phyloP scores from a whole-genome alignment of 2,329 filamentous ascomycete species.

The Chlorencoelia australis region DNA sequence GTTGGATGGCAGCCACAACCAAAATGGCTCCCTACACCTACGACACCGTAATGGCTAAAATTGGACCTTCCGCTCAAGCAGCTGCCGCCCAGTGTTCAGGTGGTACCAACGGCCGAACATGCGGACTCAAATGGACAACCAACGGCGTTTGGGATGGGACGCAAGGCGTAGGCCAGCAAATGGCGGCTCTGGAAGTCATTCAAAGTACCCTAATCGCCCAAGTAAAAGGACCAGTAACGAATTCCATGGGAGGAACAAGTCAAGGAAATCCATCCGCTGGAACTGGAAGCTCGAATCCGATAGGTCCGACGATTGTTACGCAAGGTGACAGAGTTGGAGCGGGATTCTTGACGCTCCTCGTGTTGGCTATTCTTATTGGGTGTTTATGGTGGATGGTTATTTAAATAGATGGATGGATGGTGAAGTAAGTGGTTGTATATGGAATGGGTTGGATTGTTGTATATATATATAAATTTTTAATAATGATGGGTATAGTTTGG shows the following conservation, averaged over 20 bases:
- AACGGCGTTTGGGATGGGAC: constrained; percentile 32
- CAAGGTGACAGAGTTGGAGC: constrained; percentile 59
- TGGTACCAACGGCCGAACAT: constrained; percentile 48
- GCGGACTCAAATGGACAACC: constrained; percentile 50
- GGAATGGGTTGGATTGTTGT: no score
- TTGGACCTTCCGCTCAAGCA: constrained; percentile 43
- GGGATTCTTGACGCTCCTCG: constrained; percentile 50
- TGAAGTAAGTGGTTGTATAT: background rate
- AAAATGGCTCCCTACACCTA: constrained; percentile 53
- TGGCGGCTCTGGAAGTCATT: constrained; percentile 53
- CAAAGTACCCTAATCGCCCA: constrained; percentile 45
- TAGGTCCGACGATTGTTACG: constrained; percentile 17
- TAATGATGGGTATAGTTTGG: no score
- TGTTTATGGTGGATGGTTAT: constrained; percentile 45
- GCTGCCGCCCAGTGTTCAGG: constrained; percentile 51
- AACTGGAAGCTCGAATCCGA: background rate
- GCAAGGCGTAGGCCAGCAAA: constrained; percentile 49
- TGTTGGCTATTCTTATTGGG: constrained; percentile 40
- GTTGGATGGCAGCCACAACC: constrained; percentile 50
- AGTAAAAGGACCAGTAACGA: constrained; percentile 34
- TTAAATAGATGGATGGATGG: no score
- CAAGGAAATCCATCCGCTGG: constrained; percentile 28
- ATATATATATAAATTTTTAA: no score
- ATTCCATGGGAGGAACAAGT: constrained; percentile 48
- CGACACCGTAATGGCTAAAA: constrained; percentile 41